Evolutionary conservation across 805 yeast genomes (phyloP), one percentile per base, ranked within the genome.

Genomic region (Danielia oregonensis): DNA sequence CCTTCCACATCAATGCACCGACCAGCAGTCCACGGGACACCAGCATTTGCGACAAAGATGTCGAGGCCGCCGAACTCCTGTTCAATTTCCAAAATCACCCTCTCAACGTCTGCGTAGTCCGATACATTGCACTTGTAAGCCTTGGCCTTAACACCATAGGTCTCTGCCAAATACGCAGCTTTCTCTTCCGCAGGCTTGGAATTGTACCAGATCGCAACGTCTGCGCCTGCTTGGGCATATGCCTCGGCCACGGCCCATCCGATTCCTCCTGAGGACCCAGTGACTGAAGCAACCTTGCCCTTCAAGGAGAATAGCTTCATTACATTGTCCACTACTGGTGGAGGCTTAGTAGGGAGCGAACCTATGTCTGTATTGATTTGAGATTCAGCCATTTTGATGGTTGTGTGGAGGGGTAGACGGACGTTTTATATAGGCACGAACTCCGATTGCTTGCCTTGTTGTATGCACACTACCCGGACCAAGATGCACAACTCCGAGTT

Each of bases 11-110:
- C 65, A 32, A 64, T 43, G 39, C 56, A 52, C 30, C 33, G 24
- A 16, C 52, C 52, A 15, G 74, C 68, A 15, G 77, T 71, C 94
- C 94, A 86, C 11, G 87, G 79, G 30, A 86, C 78, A 35, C 96
- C 96, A n/a, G 96, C 96, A 57, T 87, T 87, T 51, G 94, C 94
- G 26, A 87, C 94, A 51, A 85, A 82, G 25, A 86, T 65, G 59
- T 87, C 96, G 45, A 87, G 77, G 38, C 76, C 76, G 34, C 91
- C 93, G 55, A 87, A 86, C 55, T 85, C 94, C 44, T 63, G 46
- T 45, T 70, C 74, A 42, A 79, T 76, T 55, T 70, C 70, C 18
- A 50, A 55, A 35, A 82, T 65, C 11, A 76, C 68, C 19, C 44
- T 44, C 43, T 68, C 71, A 25, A 82, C 86, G 6, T 56, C 65